Base-by-base conservation (phyloP, 805 yeast species). In the Saccharomyces mikatae region DNA sequence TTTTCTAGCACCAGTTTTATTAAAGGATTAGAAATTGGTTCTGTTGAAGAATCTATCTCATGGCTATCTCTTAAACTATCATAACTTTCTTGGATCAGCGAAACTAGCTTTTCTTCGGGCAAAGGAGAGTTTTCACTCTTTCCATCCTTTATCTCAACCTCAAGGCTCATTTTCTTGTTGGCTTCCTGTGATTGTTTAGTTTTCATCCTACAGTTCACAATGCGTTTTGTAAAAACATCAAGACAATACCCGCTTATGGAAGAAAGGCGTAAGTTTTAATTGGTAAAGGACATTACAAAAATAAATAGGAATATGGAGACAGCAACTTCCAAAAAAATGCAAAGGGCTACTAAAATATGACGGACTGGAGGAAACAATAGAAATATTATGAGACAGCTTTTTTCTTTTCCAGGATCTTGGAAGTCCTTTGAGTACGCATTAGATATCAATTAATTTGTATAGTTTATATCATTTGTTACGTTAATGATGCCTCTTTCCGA, bases 1-100 rank as follows among this genome's bases (percentile, higher is more conserved):
- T 63, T 61, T 17, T 61, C 65, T 3, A 81, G 64, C 3, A 80
- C 51, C 1, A 24, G 36, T 6, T 65, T 58, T 17, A 74, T 71
- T 47, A 75, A 60, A 22, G 58, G 62, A 26, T 70, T 64, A 24
- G 62, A 44, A 10, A 53, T 24, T 41, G 50, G n/a, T 47, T 29
- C 11, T 1, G 44, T 36, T 3, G 44, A 36, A 17, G 6, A 56
- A 50, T n/a, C 54, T 28, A 27, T 22, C 41, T 47, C 36, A 24
- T 49, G 27, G n/a, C 46, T 51, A 26, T 47, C 53, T 28, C 14
- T 46, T 6, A 54, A 4, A 9, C 14, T 48, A 14, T 53, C 32
- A 27, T 54, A 58, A 5, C 55, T 52, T 5, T 51, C 52, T 32
- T 60, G 55, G 10, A 63, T 56, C 41, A 65, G 29, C n/a, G 55